phyloP scores from a whole-genome alignment of 2,329 filamentous ascomycete genomes.

The Sporothrix mexicana region DNA sequence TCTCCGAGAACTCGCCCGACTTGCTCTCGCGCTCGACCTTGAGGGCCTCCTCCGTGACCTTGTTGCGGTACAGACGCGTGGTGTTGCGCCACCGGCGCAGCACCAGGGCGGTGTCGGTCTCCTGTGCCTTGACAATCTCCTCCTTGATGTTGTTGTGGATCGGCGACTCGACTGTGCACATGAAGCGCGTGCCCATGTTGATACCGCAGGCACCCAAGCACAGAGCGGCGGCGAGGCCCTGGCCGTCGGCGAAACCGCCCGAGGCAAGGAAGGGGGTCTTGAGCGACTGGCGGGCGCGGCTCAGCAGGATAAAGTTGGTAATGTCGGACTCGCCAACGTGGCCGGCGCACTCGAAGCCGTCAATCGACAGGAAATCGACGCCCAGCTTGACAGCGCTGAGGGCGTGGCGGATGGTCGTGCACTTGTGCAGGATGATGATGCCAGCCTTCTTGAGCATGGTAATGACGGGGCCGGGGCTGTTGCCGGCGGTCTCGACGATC shows the following conservation, averaged over 20 bases:
- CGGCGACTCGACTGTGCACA: constrained; percentile 92
- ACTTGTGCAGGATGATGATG: constrained; percentile 90
- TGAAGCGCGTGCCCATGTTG: constrained; percentile 98
- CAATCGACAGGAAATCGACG: constrained; percentile 95
- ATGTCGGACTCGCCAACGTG: constrained; percentile 88
- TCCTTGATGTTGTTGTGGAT: constrained; percentile 95
- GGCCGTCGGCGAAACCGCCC: constrained; percentile 92
- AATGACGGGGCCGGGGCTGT: constrained; percentile 85
- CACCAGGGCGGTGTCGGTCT: constrained; percentile 89
- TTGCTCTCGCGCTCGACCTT: constrained; percentile 83
- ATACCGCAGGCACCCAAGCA: constrained; percentile 89
- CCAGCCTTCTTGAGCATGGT: constrained; percentile 80
- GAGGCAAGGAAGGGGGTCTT: constrained; percentile 92
- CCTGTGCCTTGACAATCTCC: constrained; percentile 83
- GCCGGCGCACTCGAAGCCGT: constrained; percentile 95
- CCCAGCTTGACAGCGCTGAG: constrained; percentile 90
- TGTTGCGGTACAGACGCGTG: constrained; percentile 84
- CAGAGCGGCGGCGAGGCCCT: constrained; percentile 89
- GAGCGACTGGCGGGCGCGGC: constrained; percentile 81
- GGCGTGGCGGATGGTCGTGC: constrained; percentile 93
- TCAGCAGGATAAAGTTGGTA: constrained; percentile 87
- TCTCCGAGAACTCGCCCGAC: constrained; percentile 86
- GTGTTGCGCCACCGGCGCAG: constrained; percentile 94
- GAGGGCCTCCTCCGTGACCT: constrained; percentile 79
- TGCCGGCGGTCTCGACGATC: constrained; percentile 68